Conservation (phyloP, 768 basidiomycete genomes). For the Trametes cubensis region DNA sequence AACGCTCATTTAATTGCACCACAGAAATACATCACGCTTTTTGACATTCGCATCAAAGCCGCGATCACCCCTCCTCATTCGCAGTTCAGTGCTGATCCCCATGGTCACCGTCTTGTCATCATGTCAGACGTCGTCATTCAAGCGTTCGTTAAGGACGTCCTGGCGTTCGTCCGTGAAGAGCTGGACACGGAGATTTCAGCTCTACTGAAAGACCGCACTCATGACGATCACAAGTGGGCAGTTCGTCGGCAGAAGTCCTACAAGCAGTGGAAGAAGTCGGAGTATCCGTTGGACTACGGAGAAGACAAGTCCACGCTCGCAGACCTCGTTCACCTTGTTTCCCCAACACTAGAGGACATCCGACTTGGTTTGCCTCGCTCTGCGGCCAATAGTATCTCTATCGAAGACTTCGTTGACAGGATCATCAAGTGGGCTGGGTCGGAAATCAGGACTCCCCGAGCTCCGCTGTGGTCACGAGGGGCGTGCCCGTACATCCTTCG, state of each 20-base stretch:
- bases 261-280: neutral
- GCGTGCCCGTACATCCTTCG: neutral
- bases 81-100: neutral
- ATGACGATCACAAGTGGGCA: neutral
- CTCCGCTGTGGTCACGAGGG: neutral
- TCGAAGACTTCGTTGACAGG: neutral
- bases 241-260: neutral
- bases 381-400: neutral
- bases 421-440: neutral
- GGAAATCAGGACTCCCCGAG: neutral
- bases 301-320: neutral
- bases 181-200: neutral
- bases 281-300: neutral
- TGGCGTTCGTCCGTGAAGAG: neutral
- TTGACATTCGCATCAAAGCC: neutral
- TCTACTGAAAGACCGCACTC: neutral
- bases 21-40: neutral
- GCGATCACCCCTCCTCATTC: neutral
- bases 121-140: neutral
- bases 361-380: neutral
- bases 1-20: neutral
- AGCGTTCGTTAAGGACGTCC: neutral
- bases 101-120: neutral
- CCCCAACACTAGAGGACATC: neutral
- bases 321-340: neutral